A percentile compares a stretch with the other conserved stretches of the same genome.
Conservation (phyloP, 768 basidiomycete species). For the Mycena metata region DNA sequence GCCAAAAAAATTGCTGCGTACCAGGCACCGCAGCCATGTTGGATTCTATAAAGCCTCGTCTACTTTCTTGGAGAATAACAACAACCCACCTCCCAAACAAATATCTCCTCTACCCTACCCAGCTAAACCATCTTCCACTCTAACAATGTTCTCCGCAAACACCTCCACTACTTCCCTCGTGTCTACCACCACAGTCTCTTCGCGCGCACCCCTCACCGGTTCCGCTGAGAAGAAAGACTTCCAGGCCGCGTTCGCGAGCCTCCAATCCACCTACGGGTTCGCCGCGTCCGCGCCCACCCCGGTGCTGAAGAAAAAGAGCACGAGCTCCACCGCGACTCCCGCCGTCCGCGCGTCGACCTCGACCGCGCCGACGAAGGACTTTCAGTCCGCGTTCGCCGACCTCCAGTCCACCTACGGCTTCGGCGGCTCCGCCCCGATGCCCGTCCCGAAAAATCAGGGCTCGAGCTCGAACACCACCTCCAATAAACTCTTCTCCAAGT, state of each 20-base stretch:
- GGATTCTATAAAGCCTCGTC: conserved; percentile 13
- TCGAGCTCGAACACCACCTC: neutral
- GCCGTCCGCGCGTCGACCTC: neutral
- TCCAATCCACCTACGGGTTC: conserved; percentile 32
- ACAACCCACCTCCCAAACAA: conserved; percentile 1
- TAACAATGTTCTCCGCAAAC: conserved; percentile 19
- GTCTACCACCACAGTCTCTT: conserved; percentile 24
- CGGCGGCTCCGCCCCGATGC: conserved; percentile 3
- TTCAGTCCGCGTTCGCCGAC: conserved; percentile 21
- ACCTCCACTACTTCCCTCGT: conserved; percentile 26
- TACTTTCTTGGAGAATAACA: conserved; percentile 8
- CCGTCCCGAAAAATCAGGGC: conserved; percentile 9
- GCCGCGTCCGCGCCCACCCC: conserved; percentile 8
- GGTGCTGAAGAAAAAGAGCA: neutral
- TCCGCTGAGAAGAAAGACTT: conserved; percentile 19
- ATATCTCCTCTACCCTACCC: neutral
- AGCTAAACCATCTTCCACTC: neutral
- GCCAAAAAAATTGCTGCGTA: conserved; percentile 1
- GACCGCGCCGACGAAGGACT: conserved; percentile 20
- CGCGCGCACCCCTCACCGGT: conserved; percentile 23
- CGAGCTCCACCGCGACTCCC: neutral
- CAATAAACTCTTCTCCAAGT: conserved; percentile 1
- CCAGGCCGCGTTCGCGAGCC: conserved; percentile 22
- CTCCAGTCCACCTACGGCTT: conserved; percentile 33
- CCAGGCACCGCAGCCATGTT: conserved; percentile 17